These are phyloP conservation scores for Candida broadrunensis DNA, from an alignment of 805 yeast species.

Conservation along the genomic window DNA sequence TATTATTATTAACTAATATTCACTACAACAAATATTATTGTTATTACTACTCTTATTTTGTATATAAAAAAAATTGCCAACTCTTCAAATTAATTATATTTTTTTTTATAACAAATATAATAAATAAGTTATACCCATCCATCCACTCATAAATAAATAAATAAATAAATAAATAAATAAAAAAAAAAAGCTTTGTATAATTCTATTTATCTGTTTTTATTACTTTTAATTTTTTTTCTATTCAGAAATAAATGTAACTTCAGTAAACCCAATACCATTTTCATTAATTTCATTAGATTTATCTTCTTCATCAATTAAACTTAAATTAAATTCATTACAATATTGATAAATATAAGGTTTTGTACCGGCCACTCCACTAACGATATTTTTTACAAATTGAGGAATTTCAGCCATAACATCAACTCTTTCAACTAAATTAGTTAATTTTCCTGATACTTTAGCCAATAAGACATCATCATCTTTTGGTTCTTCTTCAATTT, in stretches of 20 bases:
- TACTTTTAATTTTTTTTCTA: too few relatives aligned
- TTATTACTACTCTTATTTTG: not conserved
- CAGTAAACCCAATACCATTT: conserved; percentile 67
- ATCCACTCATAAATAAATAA: too few relatives aligned
- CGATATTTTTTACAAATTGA: conserved; percentile 87
- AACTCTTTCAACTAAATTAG: conserved; percentile 74
- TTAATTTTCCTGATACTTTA: conserved; percentile 57
- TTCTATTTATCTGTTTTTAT: too few relatives aligned
- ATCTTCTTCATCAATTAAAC: conserved; percentile 31
- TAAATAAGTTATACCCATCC: too few relatives aligned
- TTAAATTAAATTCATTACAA: conserved; percentile 59
- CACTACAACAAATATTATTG: not conserved
- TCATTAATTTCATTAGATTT: conserved; percentile 29
- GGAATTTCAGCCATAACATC: conserved; percentile 99
- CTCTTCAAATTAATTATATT: too few relatives aligned
- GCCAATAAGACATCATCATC: conserved; percentile 44
- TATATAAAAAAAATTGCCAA: too few relatives aligned
- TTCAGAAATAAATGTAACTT: conserved; percentile 73
- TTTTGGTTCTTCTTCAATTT: conserved; percentile 25
- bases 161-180: too few relatives aligned
- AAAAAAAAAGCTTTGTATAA: too few relatives aligned
- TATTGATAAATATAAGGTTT: conserved; percentile 96
- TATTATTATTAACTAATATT: not conserved
- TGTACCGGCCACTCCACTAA: conserved; percentile 91
- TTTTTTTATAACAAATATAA: too few relatives aligned